Base-by-base conservation (phyloP, 2,329 filamentous ascomycete genomes). In the Venturiaceae sp. region DNA sequence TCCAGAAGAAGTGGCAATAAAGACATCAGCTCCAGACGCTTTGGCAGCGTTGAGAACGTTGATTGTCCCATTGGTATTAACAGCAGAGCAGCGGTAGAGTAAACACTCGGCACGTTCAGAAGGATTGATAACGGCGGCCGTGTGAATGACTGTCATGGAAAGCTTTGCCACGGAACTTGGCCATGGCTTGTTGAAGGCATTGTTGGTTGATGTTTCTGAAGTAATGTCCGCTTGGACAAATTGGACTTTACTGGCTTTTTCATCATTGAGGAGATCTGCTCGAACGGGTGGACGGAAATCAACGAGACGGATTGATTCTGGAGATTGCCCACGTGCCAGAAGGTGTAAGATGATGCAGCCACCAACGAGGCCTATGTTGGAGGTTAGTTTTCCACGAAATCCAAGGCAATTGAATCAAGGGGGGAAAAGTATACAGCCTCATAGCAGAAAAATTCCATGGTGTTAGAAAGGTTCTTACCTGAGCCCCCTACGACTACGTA, bases 101-200 rank as follows among this genome's bases (percentile, higher is more conserved):
- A 78, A 69, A 33, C 72, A 66, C 50, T 66, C 64, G 54, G 74
- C 71, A 6, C 80, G 75, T 58, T 83, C 80, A 16, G 71, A 74
- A 0, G 78, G 74, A 11, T 79, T 71, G 60, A 83, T 82, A 5
- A 76, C 71, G 1, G 80, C 81, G 2, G 80, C 81, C 0, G 77
- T 82, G 68, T 83, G 81, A 64, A 80, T 82, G 14, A 83, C 80
- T 1, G 80, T 82, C 26, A 83, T 67, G 1, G 80, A 80, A 3
- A 77, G 70, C 4, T 66, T 52, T 5, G 74, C 69, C 5, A 75
- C 70, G 1, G 66, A 65, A 2, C 66, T 53, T 2, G 73, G 69
- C 81, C 81, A 83, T 5, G 75, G 70, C 23, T 69, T 68, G 5
- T 69, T 65, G 58, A 83, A 82, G 16, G 79, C 79, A 0, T 68